Evolutionary conservation across 1,284 basidiomycete species (phyloP), one percentile per base, ranked within the genome.

Genomic region (Tremellales sp.): DNA sequence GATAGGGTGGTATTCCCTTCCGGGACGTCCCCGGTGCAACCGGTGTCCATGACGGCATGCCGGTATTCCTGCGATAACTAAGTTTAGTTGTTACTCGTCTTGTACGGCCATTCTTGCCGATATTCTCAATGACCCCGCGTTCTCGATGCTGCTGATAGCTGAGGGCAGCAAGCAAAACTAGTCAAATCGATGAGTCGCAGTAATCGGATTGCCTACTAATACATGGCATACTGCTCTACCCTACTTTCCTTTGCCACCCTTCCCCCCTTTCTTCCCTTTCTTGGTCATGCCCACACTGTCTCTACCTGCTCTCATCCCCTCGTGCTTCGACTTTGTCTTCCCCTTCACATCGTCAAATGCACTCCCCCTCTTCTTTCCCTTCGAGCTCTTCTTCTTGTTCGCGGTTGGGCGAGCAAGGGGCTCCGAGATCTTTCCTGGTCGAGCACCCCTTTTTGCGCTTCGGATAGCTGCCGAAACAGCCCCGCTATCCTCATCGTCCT

Each of bases 391-490:
- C 33, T 51, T 51, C 24, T 55, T 56, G 43, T 43, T 48, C 4
- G 39, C 33, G 25, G 35, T 28, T n/a, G 61, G 47, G 14, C 53
- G 48, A 26, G 55, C 47, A 27, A 57, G 19, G 13, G 62, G 53
- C 53, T 66, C 64, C 18, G 65, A 57, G 59, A 81, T 80, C 67
- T 79, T 80, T 28, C 63, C 71, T 1, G 83, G 83, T 56, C 80
- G 79, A 22, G 75, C 71, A 8, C 82, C 77, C 72, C 85, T 91
- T 73, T 97, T 95, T 8, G 87, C 89, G 10, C 80, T 81, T 42
- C 91, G 85, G 54, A 94, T 86, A 1, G 88, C 82, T 28, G 86
- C 84, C 35, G 79, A 77, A 39, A 85, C 74, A 5, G 77, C 75
- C n/a, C 74, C 22, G 47, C 63, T 60, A 52, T 81, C 81, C 41